Conservation (phyloP, 2,329 filamentous ascomycete genomes). For the Helicocarpus griseus region DNA sequence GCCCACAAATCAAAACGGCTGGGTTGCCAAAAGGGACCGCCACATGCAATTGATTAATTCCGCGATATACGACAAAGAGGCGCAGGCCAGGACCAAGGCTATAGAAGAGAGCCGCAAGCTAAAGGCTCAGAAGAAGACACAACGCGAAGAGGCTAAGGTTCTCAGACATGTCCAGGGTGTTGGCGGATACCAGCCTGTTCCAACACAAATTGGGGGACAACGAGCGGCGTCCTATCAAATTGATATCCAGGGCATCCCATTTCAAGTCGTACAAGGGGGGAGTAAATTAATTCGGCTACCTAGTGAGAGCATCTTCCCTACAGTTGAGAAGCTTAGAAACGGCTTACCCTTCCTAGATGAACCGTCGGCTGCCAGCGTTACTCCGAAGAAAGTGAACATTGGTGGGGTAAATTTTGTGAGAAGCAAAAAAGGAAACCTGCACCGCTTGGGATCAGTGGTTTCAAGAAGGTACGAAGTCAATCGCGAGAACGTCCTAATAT, state of each 20-base stretch:
- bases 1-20: slow-evolving; percentile 36
- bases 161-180: slow-evolving; percentile 29
- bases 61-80: slow-evolving; percentile 64
- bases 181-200: slow-evolving; percentile 12
- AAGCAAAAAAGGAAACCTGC: slow-evolving; percentile 80
- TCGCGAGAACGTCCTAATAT: neutral
- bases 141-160: slow-evolving; percentile 40
- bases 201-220: slow-evolving; percentile 18
- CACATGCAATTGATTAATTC: slow-evolving; percentile 78
- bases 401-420: slow-evolving; percentile 74
- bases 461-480: slow-evolving; percentile 56
- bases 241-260: slow-evolving; percentile 60
- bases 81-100: slow-evolving; percentile 56
- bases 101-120: slow-evolving; percentile 56
- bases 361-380: slow-evolving; percentile 52
- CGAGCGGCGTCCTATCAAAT: slow-evolving; percentile 50
- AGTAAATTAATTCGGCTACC: slow-evolving; percentile 69
- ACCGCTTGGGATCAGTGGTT: slow-evolving; percentile 64
- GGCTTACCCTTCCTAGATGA: slow-evolving; percentile 43
- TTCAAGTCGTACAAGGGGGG: slow-evolving; percentile 63
- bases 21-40: slow-evolving; percentile 64
- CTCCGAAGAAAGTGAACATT: slow-evolving; percentile 63
- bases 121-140: slow-evolving; percentile 46
- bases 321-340: slow-evolving; percentile 23
- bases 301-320: slow-evolving; percentile 44